Conservation (phyloP, 306 rosid genomes). For the Pterocarpus santalinus region DNA sequence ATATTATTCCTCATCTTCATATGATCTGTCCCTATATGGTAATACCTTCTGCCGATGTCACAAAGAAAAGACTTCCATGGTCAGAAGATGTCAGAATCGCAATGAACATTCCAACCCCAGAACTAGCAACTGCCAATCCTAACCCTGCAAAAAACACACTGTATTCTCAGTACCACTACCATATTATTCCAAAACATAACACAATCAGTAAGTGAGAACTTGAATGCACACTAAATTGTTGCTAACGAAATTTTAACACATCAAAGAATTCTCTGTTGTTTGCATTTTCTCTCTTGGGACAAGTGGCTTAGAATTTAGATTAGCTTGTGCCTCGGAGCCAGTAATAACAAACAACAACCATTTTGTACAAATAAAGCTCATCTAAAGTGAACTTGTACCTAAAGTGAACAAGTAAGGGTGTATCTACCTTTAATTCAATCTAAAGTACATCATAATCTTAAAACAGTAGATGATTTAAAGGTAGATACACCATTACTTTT, state of each 20-base stretch:
- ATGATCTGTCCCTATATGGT: slow-evolving; percentile 37
- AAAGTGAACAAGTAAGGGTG: not conserved
- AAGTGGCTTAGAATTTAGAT: not conserved
- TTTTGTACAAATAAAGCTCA: not conserved
- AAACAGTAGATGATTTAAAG: not conserved
- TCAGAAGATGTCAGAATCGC: slow-evolving; percentile 37
- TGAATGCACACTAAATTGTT: not conserved
- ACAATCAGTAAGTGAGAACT: not conserved
- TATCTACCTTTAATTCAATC: not conserved
- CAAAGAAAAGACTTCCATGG: slow-evolving; percentile 15
- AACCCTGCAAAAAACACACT: slow-evolving; percentile 49
- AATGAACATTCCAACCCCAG: slow-evolving; percentile 17
- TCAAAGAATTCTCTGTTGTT: not conserved
- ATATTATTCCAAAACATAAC: slow-evolving; percentile 9
- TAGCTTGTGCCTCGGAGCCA: not conserved
- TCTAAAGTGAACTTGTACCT: not conserved
- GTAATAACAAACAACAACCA: slow-evolving; percentile 10
- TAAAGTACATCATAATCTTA: not conserved
- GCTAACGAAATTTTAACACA: slow-evolving; percentile 6
- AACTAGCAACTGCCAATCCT: slow-evolving; percentile 14
- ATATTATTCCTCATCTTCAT: slow-evolving; percentile 50
- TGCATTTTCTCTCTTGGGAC: not conserved
- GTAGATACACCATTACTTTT: not conserved
- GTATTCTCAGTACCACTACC: slow-evolving; percentile 26
- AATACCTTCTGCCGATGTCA: slow-evolving; percentile 48